These are phyloP conservation scores for Bondarzewia mesenterica DNA, from an alignment of 1,284 basidiomycete species.

Conservation along the genomic window DNA sequence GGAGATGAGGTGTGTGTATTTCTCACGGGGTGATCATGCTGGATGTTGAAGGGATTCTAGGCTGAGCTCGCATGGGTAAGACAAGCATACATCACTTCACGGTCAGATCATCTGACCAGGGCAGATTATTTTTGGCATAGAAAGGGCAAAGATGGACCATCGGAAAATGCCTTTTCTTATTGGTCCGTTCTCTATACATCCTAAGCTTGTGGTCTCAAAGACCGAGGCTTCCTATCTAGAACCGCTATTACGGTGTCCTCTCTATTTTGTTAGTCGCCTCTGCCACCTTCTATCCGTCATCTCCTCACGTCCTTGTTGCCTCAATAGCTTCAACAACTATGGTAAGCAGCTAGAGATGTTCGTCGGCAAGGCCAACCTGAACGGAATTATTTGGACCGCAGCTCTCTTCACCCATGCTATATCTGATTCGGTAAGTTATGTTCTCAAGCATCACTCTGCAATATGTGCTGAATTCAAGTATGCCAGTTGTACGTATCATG, in stretches of 20 bases:
- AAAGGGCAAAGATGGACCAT: neutral
- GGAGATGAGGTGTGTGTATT: neutral
- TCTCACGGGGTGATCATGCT: neutral
- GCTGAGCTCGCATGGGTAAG: neutral
- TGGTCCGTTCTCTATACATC: neutral
- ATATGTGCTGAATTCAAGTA: neutral
- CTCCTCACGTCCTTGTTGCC: too few species aligned
- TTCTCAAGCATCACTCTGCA: neutral
- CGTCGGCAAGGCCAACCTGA: neutral
- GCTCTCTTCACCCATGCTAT: neutral
- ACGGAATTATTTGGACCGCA: neutral
- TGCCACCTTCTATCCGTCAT: too few species aligned
- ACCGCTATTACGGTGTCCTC: neutral
- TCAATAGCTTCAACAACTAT: neutral
- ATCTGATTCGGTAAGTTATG: neutral
- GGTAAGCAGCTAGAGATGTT: neutral
- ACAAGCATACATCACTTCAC: too few species aligned
- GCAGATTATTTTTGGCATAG: neutral
- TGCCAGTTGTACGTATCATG: neutral
- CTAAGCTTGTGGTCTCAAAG: too few species aligned
- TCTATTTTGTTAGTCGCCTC: neutral
- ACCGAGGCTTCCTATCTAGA: neutral
- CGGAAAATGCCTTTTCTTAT: neutral
- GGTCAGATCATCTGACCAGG: too few species aligned
- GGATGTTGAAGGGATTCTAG: neutral